phyloP scores from a whole-genome alignment of 179 eudicot species.

The Heliamphora pulchella region DNA sequence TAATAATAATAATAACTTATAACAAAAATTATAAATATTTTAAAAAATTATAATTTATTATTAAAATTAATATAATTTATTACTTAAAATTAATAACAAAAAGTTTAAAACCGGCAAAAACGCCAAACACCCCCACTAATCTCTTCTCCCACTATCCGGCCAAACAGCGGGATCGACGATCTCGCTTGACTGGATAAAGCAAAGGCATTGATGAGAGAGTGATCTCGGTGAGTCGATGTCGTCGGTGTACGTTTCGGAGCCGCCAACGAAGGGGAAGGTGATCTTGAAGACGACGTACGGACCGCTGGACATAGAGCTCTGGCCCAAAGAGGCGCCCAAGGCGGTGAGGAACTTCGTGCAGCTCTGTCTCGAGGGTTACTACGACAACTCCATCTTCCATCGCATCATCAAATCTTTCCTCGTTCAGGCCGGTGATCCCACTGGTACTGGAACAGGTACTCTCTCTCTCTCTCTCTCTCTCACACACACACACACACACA shows the following conservation, averaged over 20 bases:
- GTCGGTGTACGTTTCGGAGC: constrained; percentile 78
- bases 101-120: too few species aligned
- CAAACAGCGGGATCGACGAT: too few species aligned
- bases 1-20: too few species aligned
- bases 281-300: constrained; percentile 68
- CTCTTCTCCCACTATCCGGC: too few species aligned
- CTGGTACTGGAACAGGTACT: constrained; percentile 66
- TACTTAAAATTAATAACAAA: too few species aligned
- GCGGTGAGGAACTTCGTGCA: constrained; percentile 82
- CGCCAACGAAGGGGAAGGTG: constrained; percentile 92
- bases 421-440: constrained; percentile 87
- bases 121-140: too few species aligned
- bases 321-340: constrained; percentile 98
- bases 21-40: too few species aligned
- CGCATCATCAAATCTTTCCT: constrained; percentile 87
- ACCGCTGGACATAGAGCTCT: constrained; percentile 78
- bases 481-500: background rate
- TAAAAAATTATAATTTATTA: too few species aligned
- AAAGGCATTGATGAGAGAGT: background rate
- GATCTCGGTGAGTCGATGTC: constrained; percentile 41
- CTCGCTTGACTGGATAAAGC: too few species aligned
- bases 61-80: too few species aligned
- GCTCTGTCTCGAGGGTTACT: constrained; percentile 86
- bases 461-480: background rate
- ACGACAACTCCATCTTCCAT: constrained; percentile 70